phyloP scores from a whole-genome alignment of 2,329 filamentous ascomycete genomes.

The Aureobasidium sp. region DNA sequence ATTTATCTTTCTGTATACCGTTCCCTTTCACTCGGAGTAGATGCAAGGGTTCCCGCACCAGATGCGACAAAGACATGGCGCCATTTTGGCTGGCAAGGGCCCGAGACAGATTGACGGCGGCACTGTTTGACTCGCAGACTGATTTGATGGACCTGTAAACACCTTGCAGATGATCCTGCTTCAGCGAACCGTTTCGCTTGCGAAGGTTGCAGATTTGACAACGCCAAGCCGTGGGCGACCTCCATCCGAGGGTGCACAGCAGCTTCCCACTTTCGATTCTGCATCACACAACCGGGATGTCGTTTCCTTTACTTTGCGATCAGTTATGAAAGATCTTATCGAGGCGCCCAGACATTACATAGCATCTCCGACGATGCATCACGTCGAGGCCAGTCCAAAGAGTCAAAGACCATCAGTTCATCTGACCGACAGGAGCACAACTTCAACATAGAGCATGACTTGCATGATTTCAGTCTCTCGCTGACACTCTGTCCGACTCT shows the following conservation, averaged over 20 bases:
- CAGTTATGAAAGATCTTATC: not conserved
- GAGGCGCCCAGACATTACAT: not conserved
- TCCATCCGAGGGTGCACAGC: constrained; percentile 3
- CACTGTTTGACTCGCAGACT: not conserved
- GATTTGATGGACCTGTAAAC: not conserved
- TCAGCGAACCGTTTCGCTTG: not conserved
- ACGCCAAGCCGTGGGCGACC: constrained; percentile 2
- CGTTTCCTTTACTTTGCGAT: not conserved
- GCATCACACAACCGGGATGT: constrained; percentile 8
- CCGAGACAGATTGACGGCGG: not conserved
- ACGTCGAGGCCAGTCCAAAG: not conserved
- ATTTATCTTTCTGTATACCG: not conserved
- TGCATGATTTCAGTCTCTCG: not conserved
- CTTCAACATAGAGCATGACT: not conserved
- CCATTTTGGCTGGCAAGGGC: not conserved
- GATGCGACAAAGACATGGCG: not conserved
- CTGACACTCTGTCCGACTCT: constrained; percentile 1
- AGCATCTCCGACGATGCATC: not conserved
- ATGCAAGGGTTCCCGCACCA: not conserved
- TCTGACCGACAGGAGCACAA: not conserved
- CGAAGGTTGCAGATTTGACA: not conserved
- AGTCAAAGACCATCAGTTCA: not conserved
- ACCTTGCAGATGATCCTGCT: constrained; percentile 8
- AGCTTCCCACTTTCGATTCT: not conserved
- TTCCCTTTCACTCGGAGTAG: not conserved